phyloP scores from a whole-genome alignment of 345 rosid genomes.

The Eutrema yunnanense region DNA sequence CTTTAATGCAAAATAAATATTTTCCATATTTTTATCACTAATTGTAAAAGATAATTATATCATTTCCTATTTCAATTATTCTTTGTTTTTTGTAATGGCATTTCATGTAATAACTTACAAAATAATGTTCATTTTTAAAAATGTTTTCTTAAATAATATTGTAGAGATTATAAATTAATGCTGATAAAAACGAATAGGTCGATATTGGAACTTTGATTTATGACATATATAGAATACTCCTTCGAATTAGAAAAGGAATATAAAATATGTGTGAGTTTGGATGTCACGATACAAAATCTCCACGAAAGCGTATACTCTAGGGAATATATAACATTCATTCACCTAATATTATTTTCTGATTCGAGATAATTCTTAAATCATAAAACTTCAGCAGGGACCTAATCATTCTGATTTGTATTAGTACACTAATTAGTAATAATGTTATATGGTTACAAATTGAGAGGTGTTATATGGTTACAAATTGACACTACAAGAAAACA shows the following conservation, averaged over 20 bases:
- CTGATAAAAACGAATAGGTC: background rate
- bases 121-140: too few relatives aligned
- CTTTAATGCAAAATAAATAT: too few relatives aligned
- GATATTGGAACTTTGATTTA: background rate
- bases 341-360: background rate
- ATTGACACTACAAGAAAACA: too few relatives aligned
- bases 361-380: background rate
- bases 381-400: background rate
- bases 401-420: background rate
- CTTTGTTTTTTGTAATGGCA: too few relatives aligned
- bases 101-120: too few relatives aligned
- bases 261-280: slow-evolving; percentile 1
- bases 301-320: background rate
- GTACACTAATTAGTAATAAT: background rate
- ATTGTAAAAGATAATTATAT: too few relatives aligned
- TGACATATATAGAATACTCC: background rate
- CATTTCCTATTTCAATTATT: too few relatives aligned
- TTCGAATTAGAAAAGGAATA: background rate
- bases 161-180: too few relatives aligned
- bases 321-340: background rate
- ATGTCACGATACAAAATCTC: slow-evolving; percentile 2
- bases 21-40: too few relatives aligned
- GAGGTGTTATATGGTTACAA: background rate
- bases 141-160: too few relatives aligned
- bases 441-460: background rate